phyloP scores from a whole-genome alignment of 1,284 basidiomycete genomes.

The Sphaerobolus stellatus region DNA sequence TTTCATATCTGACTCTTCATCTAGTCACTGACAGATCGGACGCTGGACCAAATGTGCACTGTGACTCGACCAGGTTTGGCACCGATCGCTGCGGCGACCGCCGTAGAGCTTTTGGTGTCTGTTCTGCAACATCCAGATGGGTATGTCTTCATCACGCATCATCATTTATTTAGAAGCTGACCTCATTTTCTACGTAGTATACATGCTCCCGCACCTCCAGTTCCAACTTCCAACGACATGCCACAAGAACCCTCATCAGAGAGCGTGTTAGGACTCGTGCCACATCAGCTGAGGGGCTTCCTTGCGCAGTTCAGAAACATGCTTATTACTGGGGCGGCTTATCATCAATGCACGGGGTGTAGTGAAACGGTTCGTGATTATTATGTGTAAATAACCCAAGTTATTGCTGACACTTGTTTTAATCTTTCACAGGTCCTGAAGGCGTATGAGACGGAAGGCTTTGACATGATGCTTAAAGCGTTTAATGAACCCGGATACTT shows the following conservation, averaged over 20 bases:
- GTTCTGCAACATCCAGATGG: constrained; percentile 87
- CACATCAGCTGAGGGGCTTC: constrained; percentile 92
- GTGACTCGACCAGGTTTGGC: constrained; percentile 97
- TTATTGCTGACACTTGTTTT: background rate
- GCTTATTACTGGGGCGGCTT: constrained; percentile 83
- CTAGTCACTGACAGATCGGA: constrained; percentile 90
- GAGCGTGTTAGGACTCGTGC: constrained; percentile 81
- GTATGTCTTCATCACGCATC: constrained; percentile 43
- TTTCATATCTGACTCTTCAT: background rate
- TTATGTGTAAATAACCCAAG: background rate
- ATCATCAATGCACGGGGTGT: constrained; percentile 89
- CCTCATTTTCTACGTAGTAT: constrained; percentile 40
- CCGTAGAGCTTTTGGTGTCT: constrained; percentile 90
- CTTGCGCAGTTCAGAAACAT: constrained; percentile 84
- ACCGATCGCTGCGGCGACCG: constrained; percentile 86
- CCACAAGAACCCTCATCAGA: constrained; percentile 32
- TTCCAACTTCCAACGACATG: constrained; percentile 37
- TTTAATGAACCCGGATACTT: constrained; percentile 86
- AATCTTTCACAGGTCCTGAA: constrained; percentile 57
- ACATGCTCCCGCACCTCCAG: constrained; percentile 64
- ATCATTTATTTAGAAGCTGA: background rate
- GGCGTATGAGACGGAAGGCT: constrained; percentile 75
- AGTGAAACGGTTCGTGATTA: constrained; percentile 63
- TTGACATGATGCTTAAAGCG: constrained; percentile 75
- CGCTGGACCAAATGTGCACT: constrained; percentile 99